Evolutionary conservation across 352 stramenopile genomes (phyloP), one percentile per base, ranked within the genome.

Genomic region (Blastocystis sp.): DNA sequence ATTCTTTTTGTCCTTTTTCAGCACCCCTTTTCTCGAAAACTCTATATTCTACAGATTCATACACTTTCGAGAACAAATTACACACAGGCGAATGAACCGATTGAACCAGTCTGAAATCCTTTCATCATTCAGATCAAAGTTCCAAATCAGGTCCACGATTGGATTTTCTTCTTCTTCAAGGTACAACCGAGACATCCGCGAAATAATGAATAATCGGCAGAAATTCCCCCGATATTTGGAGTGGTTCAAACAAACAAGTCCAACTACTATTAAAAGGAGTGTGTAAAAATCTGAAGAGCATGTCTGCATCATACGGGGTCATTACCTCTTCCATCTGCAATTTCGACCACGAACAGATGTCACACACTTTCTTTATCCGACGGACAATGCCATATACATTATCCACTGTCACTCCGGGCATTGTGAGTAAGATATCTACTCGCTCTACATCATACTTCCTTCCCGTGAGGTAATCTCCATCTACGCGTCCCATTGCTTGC

Each of bases 381-480:
- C 73, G 30, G 13, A 85, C 43, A 50, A 85, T 85, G 2, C 47
- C 73, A 66, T 85, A 85, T 8, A 65, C 73, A 45, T 85, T 85
- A 45, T 85, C n/a, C 6, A 85, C 24, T 11, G 13, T 62, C 53
- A 85, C 43, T 68, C 73, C 73, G 2, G 73, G 73, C 8, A 85
- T 43, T 16, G 37, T 39, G 4, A 85, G 56, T 0, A 85, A 45
- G 16, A 85, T n/a, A 43, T 85, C 73, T 26, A 85, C 54, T 13
- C 47, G 47, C 7, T 85, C 55, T 55, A 85, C 73, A 53, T 85
- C 73, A 45, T 65, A 39, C 53, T 68, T 85, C 8, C 63, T 85
- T 69, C 73, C 73, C 4, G 53, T 68, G 8, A 85, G 53, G 53
- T 85, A 85, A 11, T 34, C 34, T 2, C 63, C 73, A 0, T 30